A percentile compares a stretch with the other conserved stretches of the same genome.
Evolutionary conservation across 768 basidiomycete species (phyloP).

Genomic region (Mrakia blollopis): DNA sequence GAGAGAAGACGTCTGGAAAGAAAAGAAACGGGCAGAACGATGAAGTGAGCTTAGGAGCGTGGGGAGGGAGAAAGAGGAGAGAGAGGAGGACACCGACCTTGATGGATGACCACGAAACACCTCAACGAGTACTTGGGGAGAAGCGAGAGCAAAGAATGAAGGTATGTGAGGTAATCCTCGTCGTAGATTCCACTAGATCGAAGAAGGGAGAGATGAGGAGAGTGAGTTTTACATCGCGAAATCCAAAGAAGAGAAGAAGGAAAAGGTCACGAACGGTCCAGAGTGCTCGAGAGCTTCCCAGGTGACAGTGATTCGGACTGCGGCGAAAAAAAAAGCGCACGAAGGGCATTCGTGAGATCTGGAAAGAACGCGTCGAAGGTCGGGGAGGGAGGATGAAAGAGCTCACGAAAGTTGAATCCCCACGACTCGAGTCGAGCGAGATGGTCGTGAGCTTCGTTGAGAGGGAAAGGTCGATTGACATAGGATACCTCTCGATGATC

Average conservation of each 20-base stretch:
- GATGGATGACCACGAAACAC: constrained; percentile 29
- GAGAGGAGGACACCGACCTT: too few relatives aligned
- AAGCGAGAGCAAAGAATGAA: constrained; percentile 62
- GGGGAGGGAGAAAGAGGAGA: background rate
- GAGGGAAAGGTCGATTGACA: constrained; percentile 82
- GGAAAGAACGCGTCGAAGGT: background rate
- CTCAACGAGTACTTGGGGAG: constrained; percentile 60
- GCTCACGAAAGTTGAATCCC: constrained; percentile 51
- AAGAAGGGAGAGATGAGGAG: background rate
- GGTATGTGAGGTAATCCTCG: constrained; percentile 70
- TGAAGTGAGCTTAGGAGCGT: background rate
- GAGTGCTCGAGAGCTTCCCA: constrained; percentile 97
- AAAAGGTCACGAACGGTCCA: constrained; percentile 64
- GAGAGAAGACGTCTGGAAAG: constrained; percentile 54
- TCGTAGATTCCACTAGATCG: constrained; percentile 73
- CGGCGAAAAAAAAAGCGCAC: too few relatives aligned
- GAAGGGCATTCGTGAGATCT: background rate
- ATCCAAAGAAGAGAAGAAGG: background rate
- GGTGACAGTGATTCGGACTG: constrained; percentile 86
- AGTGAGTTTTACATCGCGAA: too few relatives aligned
- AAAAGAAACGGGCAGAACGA: background rate
- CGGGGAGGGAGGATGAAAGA: constrained; percentile 24
- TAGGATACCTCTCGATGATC: constrained; percentile 67
- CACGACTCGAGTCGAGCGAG: constrained; percentile 45
- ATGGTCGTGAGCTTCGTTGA: constrained; percentile 81